phyloP scores from a whole-genome alignment of 2,329 filamentous ascomycete species.

The Akanthomyces muscarius region DNA sequence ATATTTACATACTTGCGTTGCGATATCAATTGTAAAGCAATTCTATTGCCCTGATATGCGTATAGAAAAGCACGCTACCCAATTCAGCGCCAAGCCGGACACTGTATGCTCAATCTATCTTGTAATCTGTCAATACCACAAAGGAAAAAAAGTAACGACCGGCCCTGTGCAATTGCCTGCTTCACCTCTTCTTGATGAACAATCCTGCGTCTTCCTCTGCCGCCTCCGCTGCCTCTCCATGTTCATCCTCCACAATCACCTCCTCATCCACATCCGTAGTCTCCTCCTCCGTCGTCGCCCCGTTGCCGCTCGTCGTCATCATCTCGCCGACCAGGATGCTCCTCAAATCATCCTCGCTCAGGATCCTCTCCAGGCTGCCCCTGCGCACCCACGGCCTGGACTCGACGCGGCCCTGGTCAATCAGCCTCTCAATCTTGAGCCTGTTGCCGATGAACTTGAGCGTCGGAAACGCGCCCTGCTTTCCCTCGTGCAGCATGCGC shows the following conservation, averaged over 20 bases:
- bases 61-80: background rate
- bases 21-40: background rate
- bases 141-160: background rate
- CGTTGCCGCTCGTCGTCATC: slow-evolving; percentile 19
- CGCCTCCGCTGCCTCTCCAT: slow-evolving; percentile 19
- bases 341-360: slow-evolving; percentile 57
- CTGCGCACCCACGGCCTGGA: slow-evolving; percentile 46
- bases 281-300: slow-evolving; percentile 35
- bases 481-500: slow-evolving; percentile 84
- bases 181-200: slow-evolving; percentile 8
- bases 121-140: background rate
- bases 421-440: slow-evolving; percentile 71
- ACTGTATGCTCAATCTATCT: slow-evolving; percentile 1
- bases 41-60: background rate
- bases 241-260: slow-evolving; percentile 26
- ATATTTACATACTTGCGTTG: no score
- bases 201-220: slow-evolving; percentile 5
- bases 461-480: slow-evolving; percentile 86
- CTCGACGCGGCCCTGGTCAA: slow-evolving; percentile 56
- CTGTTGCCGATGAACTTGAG: slow-evolving; percentile 87
- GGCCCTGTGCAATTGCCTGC: background rate
- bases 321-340: slow-evolving; percentile 42
- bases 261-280: slow-evolving; percentile 25
- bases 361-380: slow-evolving; percentile 55
- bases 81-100: slow-evolving; percentile 9